Base-by-base conservation (phyloP, 768 basidiomycete genomes). In the Trametes cubensis region DNA sequence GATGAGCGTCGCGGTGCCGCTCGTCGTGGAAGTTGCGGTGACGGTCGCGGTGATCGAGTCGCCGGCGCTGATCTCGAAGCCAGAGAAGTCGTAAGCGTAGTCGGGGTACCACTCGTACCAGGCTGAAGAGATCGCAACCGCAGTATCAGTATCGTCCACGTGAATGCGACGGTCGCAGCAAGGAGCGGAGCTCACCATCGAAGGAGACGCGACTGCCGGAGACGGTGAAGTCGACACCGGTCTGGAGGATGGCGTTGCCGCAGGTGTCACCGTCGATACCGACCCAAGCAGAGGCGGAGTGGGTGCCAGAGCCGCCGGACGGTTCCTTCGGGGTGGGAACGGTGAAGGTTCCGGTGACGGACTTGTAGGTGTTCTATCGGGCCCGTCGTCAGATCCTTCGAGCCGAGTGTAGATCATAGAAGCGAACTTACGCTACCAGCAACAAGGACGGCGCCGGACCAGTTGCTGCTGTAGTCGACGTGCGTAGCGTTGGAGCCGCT, bases 251-350 rank as follows among this genome's bases (percentile, higher is more conserved):
- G 30, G 75, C 73, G 47, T 45, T 70, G 5, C 66, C 69, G 60
- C 76, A 77, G 28, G 76, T 74, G 67, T 74, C 73, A 34, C 76
- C 76, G 60, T 75, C 75, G 50, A 76, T 75, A 34, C 76, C 75
- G 55, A 77, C 75, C 75, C 74, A 77, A 4, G 73, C 73, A 20
- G 76, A 72, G 0, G 74, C 72, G 15, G 76, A 65, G 66, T 72
- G 64, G n/a, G 63, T 62, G 53, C 69, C 62, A n/a, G 63, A 60
- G 48, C 66, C 68, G 47, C 67, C 70, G 21, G 70, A 70, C 20
- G 69, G 67, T 45, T 65, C 68, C 7, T 53, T 54, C n/a, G 73
- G 74, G 17, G 71, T 76, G 30, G 75, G 75, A 17, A 76, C 71
- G 25, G 67, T 66, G 62, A 76, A 74, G 3, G 75, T 77, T 11